These are phyloP conservation scores for Trifolium subterraneum DNA, from an alignment of 306 rosid genomes.

Conservation along the genomic window DNA sequence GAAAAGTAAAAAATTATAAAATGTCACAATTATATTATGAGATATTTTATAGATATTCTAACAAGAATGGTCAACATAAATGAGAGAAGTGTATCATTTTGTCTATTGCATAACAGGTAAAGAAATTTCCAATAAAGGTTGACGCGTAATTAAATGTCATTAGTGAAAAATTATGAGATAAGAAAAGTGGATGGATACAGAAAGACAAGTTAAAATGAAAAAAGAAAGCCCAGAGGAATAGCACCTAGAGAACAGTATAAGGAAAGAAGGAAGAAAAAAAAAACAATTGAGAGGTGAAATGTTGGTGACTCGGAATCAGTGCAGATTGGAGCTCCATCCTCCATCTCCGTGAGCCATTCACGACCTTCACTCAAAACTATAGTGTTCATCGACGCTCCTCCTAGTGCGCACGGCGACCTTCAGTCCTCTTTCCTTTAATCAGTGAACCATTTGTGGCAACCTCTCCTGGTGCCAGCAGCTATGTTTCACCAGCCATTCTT, in stretches of 20 bases:
- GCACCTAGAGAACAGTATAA: neutral
- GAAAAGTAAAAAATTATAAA: neutral
- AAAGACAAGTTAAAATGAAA: neutral
- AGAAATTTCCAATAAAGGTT: neutral
- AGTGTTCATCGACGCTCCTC: neutral
- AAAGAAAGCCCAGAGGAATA: neutral
- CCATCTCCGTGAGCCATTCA: neutral
- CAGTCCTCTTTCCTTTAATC: neutral
- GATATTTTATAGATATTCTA: neutral
- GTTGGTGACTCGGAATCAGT: neutral
- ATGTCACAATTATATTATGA: neutral
- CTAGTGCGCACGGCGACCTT: neutral
- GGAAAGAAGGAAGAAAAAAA: neutral
- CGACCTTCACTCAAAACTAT: neutral
- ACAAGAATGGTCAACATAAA: neutral
- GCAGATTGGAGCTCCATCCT: no score
- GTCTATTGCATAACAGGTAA: neutral
- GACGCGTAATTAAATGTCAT: neutral
- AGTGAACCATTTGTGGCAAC: neutral
- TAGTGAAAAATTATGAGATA: neutral
- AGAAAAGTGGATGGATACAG: neutral
- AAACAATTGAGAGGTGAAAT: neutral
- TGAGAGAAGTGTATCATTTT: neutral
- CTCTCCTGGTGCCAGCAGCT: neutral
- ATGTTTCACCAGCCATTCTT: neutral